Base-by-base conservation (phyloP, 2,329 filamentous ascomycete genomes). In the Cladosporium sp. region DNA sequence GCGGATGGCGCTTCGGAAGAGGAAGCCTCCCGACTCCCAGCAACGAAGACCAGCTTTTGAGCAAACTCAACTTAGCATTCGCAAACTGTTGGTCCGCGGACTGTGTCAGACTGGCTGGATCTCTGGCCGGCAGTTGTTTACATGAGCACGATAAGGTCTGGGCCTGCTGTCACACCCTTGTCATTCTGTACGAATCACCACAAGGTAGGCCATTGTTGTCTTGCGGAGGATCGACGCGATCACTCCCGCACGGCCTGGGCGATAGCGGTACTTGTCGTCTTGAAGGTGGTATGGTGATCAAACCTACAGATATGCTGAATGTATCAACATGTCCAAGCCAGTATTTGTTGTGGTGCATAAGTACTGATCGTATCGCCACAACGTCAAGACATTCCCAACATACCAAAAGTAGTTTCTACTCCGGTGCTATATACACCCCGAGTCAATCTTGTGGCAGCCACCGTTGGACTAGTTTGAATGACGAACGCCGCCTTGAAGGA, bases 371-470 rank as follows among this genome's bases (percentile, higher is more conserved):
- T 46, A 10, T 5, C n/a, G 40, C 40, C 40, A 12, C 7, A 10
- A 21, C 37, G 14, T 18, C 3, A 37, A n/a, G 8, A 2, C 40
- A 46, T 21, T n/a, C 40, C 40, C 40, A 46, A 46, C 40, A 46
- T 46, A 46, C 40, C 40, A 21, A 16, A 29, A 53, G 40, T n/a
- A 23, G 40, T 23, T 10, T 23, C 7, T 21, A 46, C n/a, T n/a
- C 40, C 40, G 40, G 40, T 46, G 40, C 40, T 46, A 46, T 46
- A 11, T 46, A 21, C 37, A 46, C 10, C 40, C n/a, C 40, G 40
- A 46, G 40, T 46, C 40, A 26, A 59, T 59, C 56, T 46, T 37
- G 56, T 59, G 56, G 56, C 55, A n/a, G 50, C 35, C 33, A 62
- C 44, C 29, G 46, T 62, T 40, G 23, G 29, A 35, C 44, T 53